Evolutionary conservation across 257 asterid species (phyloP).

Genomic region (Solanum bulbocastanum): DNA sequence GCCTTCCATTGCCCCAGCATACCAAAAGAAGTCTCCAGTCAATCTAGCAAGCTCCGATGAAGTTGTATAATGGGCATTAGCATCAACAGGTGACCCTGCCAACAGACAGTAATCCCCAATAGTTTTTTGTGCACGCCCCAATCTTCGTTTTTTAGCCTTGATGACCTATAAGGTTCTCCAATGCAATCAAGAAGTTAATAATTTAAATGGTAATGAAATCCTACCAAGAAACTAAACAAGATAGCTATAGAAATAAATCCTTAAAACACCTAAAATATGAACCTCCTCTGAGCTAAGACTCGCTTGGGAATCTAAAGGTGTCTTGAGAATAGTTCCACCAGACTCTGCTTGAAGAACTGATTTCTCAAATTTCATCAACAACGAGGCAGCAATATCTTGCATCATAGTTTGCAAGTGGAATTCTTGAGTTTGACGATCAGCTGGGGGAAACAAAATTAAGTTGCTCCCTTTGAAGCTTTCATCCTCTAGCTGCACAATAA

Average conservation of each 20-base stretch:
- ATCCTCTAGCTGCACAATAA: slow-evolving; percentile 64
- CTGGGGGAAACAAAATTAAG: slow-evolving; percentile 83
- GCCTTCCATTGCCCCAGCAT: slow-evolving; percentile 99
- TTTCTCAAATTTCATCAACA: slow-evolving; percentile 96
- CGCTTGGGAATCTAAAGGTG: slow-evolving; percentile 99
- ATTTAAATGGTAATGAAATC: background rate
- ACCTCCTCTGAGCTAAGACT: slow-evolving; percentile 99
- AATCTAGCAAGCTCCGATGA: slow-evolving; percentile 88
- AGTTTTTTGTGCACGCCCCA: slow-evolving; percentile 97
- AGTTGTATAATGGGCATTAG: slow-evolving; percentile 90
- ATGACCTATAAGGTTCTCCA: slow-evolving; percentile 55
- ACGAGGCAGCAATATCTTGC: slow-evolving; percentile 92
- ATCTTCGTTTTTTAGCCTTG: slow-evolving; percentile 91
- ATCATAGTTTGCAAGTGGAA: slow-evolving; percentile 92
- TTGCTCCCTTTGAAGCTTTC: slow-evolving; percentile 71
- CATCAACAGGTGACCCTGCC: slow-evolving; percentile 99
- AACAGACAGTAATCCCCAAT: slow-evolving; percentile 90
- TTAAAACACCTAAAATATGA: slow-evolving; percentile 75
- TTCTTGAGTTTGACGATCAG: slow-evolving; percentile 90
- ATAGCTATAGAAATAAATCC: slow-evolving; percentile 18
- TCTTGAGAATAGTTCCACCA: slow-evolving; percentile 86
- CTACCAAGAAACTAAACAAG: background rate
- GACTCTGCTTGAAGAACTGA: slow-evolving; percentile 95
- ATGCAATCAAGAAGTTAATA: slow-evolving; percentile 15
- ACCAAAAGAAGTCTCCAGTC: slow-evolving; percentile 95